Evolutionary conservation across 116 monocot genomes (phyloP), one percentile per base, ranked within the genome.

Genomic region (Phalaenopsis hybrid): DNA sequence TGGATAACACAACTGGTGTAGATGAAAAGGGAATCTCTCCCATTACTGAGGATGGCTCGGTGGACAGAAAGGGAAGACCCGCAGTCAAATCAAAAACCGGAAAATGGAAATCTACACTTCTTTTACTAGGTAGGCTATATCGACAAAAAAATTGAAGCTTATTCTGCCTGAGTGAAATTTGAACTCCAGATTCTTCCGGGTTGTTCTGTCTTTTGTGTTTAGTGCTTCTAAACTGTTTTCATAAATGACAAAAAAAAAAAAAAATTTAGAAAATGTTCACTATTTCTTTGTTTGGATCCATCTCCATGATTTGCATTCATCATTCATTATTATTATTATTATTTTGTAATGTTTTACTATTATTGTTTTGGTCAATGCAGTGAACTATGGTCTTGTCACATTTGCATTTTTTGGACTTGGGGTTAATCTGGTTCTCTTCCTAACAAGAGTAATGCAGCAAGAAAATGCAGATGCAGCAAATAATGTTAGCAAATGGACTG

Each of bases 361-460:
- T 18, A 75, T 44, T 75, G 8, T 44, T 34, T 75, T 45, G 3
- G 37, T 75, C 44, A 75, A 74, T 81, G 81, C 91, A 93, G 93
- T 88, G 78, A 93, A 93, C 65, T 87, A 89, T 72, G 93, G 93
- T 0, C 89, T 93, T 31, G 80, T 79, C 18, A 93, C 85, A 8
- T 77, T 89, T 49, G 93, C 93, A 52, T 93, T 90, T 59, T 93
- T 89, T 57, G 93, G 93, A 51, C 89, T 93, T 28, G 93, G 93
- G 0, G 89, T 91, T 48, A 91, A 93, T 75, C 83, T 93, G 12
- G 93, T 93, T 41, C 84, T 91, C 61, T 93, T 93, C 86, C 43
- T 93, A 8, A 91, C 86, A 21, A 86, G 91, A 79, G 89, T 93
- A 28, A 76, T 93, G 21, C 81, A 89, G 2, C 91, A 91, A 80